phyloP scores from a whole-genome alignment of 108 stramenopile genomes.

The Discostella stelligeroides region DNA sequence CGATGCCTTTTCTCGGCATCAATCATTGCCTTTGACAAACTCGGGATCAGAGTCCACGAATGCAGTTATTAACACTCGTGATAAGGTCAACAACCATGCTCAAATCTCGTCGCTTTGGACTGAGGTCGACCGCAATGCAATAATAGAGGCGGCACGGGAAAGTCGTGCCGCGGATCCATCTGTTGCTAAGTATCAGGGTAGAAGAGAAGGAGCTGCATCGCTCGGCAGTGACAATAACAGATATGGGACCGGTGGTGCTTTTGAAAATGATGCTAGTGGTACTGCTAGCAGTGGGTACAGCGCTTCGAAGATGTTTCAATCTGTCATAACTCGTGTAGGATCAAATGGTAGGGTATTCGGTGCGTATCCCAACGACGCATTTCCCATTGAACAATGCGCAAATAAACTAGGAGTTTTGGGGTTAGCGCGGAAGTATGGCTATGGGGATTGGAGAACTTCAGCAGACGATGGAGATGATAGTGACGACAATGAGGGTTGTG shows the following conservation, averaged over 20 bases:
- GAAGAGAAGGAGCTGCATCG: neutral
- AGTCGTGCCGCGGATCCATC: constrained; percentile 34
- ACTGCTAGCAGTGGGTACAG: constrained; percentile 15
- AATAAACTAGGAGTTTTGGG: constrained; percentile 54
- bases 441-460: constrained; percentile 63
- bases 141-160: constrained; percentile 40
- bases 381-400: constrained; percentile 68
- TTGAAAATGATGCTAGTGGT: neutral
- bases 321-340: constrained; percentile 67
- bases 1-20: constrained; percentile 23
- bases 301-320: constrained; percentile 47
- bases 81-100: neutral
- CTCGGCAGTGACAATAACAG: neutral
- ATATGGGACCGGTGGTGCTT: neutral
- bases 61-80: neutral
- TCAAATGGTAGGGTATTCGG: constrained; percentile 68
- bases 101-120: constrained; percentile 29
- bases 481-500: neutral
- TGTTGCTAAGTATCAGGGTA: constrained; percentile 1
- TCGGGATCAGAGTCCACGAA: neutral
- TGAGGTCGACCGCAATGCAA: constrained; percentile 25
- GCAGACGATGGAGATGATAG: neutral
- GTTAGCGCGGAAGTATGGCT: constrained; percentile 73
- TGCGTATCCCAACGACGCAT: constrained; percentile 85
- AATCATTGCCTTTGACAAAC: neutral